Percentiles rank a stretch among this genome's conserved stretches.
Evolutionary conservation across 345 rosid genomes (phyloP).

Genomic region (Eucalyptus coolabah): DNA sequence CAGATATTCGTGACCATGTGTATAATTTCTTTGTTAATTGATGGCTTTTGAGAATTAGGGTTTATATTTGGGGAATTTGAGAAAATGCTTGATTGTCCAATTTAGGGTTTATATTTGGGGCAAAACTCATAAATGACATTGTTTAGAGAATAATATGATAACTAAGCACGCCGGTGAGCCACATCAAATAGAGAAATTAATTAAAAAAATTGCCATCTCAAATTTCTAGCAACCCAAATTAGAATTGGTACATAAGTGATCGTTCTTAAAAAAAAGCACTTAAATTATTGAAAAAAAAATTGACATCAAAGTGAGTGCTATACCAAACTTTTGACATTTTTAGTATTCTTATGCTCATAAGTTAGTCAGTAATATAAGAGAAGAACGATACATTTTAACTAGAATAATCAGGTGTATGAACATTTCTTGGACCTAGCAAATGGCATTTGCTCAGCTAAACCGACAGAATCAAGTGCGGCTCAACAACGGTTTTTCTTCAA

Average conservation of each 20-base stretch:
- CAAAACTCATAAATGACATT: background rate
- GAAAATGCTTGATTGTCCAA: no score
- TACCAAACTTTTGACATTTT: no score
- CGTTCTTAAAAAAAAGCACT: no score
- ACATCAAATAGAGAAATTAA: no score
- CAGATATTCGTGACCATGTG: slow-evolving; percentile 15
- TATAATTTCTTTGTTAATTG: background rate
- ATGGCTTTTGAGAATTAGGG: background rate
- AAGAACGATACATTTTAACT: no score
- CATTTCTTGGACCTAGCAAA: background rate
- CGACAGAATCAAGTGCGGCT: background rate
- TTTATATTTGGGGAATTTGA: no score
- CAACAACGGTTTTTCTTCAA: background rate
- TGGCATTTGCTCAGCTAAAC: background rate
- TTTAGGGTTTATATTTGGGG: background rate
- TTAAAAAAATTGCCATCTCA: no score
- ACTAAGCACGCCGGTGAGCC: background rate
- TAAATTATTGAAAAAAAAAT: no score
- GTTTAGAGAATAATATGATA: background rate
- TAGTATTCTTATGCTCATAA: background rate
- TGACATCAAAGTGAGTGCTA: no score
- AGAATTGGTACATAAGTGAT: no score
- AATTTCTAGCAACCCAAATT: no score
- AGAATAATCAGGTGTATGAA: no score
- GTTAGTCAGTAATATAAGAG: background rate